phyloP scores from a whole-genome alignment of 1,284 basidiomycete genomes.

The Ustilago cynodontis region DNA sequence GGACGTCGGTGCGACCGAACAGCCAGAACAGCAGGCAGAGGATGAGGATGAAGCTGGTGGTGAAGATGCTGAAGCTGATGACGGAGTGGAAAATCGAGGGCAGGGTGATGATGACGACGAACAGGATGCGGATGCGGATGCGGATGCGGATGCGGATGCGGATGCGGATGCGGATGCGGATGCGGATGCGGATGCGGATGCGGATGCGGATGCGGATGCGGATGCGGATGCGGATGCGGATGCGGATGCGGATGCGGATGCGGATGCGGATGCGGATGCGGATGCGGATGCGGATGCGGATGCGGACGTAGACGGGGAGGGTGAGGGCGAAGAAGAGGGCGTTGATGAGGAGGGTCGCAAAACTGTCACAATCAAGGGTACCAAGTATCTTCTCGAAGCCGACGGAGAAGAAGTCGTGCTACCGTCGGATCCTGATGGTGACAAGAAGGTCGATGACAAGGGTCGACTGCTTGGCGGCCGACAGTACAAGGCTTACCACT shows the following conservation, averaged over 20 bases:
- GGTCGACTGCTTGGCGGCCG: slow-evolving; percentile 89
- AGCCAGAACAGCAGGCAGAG: slow-evolving; percentile 24
- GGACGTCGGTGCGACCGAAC: slow-evolving; percentile 1
- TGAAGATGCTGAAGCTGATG: slow-evolving; percentile 1
- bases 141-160: slow-evolving; percentile 14
- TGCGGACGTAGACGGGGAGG: no score
- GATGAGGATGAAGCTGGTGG: slow-evolving; percentile 20
- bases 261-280: slow-evolving; percentile 10
- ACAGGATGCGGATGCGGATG: slow-evolving; percentile 23
- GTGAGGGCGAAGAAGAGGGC: slow-evolving; percentile 28
- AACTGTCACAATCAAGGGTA: slow-evolving; percentile 80
- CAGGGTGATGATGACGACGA: slow-evolving; percentile 24
- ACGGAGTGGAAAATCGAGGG: neutral
- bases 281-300: slow-evolving; percentile 31
- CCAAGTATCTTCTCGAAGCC: slow-evolving; percentile 81
- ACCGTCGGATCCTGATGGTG: slow-evolving; percentile 85
- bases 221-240: no score
- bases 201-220: slow-evolving; percentile 11
- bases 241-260: neutral
- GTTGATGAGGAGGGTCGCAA: slow-evolving; percentile 70
- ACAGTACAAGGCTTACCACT: slow-evolving; percentile 88
- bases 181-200: slow-evolving; percentile 10
- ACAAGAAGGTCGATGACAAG: slow-evolving; percentile 87
- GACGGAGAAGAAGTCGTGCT: slow-evolving; percentile 89
- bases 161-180: slow-evolving; percentile 14